These are phyloP conservation scores for Sphenostylis stenocarpa DNA, from an alignment of 306 rosid species.

Conservation along the genomic window DNA sequence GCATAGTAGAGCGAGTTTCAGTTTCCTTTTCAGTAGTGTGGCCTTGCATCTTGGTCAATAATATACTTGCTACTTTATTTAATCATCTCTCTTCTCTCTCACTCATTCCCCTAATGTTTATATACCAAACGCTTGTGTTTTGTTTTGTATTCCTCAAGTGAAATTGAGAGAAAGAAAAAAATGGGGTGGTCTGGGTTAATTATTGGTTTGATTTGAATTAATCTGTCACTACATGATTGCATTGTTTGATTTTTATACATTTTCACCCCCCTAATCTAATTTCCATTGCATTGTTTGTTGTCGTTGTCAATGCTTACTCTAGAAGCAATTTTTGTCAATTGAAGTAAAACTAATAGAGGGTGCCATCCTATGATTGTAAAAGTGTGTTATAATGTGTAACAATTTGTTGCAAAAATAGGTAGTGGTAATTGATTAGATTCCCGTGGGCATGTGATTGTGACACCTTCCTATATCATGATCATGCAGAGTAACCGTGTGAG, in stretches of 20 bases:
- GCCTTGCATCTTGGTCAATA: slow-evolving; percentile 2
- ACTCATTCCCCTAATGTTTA: not conserved
- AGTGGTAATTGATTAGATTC: slow-evolving; percentile 1
- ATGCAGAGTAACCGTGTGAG: slow-evolving; percentile 12
- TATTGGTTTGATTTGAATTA: slow-evolving; percentile 4
- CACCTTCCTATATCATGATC: not conserved
- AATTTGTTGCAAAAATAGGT: not conserved
- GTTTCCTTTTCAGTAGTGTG: not conserved
- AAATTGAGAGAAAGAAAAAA: not conserved
- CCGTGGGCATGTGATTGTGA: slow-evolving; percentile 17
- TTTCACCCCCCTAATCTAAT: not conserved
- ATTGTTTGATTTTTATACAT: not conserved
- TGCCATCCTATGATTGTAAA: not conserved
- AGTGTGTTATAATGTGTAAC: not conserved
- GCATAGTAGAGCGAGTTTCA: not conserved
- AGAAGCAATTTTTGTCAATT: not conserved
- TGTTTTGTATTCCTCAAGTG: not conserved
- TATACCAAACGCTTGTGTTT: slow-evolving; percentile 18
- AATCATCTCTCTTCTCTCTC: not conserved
- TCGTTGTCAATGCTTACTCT: not conserved
- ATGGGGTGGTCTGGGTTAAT: not conserved
- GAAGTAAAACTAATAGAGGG: not conserved
- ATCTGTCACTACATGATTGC: slow-evolving; percentile 7
- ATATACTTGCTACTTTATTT: too few species aligned
- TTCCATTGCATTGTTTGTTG: not conserved